Evolutionary conservation across 73 alveolate genomes (phyloP), one percentile per base, ranked within the genome.

Genomic region (Breviolum minutum): DNA sequence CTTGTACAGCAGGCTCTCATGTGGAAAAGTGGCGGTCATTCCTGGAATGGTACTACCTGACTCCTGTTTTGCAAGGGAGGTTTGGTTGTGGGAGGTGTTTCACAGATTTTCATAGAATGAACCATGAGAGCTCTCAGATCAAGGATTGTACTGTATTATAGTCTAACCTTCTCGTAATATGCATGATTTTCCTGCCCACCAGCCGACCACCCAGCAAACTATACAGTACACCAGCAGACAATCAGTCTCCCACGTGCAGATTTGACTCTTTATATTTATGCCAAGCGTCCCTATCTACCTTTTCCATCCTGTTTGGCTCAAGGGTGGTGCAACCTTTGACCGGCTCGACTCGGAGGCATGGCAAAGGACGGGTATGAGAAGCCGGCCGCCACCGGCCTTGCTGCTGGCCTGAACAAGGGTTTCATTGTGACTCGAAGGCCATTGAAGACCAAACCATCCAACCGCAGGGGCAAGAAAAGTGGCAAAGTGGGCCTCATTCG

Each of bases 371-470:
- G 95, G 61, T 88, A 88, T 48, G 95, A 88, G 95, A 88, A 88
- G 95, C 95, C 95, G 85, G 95, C 95, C 69, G n/a, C 95, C 95
- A 88, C 95, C 9, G 95, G 95, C 95, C 84, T 88, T 66, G 95
- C 95, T 19, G 99, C 99, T 62, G 99, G 99, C 95, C 93, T 99
- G 81, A 99, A 99, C 99, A 94, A 89, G 96, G 99, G 99, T 84
- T 99, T 95, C 99, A 99, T 99, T 94, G 99, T 99, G 61, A 94
- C 99, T 86, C 91, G 98, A 95, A 99, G 99, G 85, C 89, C 94
- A 96, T 54, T 94, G 93, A 61, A 81, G 94, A 62, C 93, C 68
- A 99, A 99, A 99, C 95, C 99, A 11, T 95, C 99, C 81, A 54
- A 94, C 99, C 96, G 99, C 97, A 99, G 96, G 99, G 99, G 99